Percentiles rank a stretch among this genome's conserved stretches.
Conservation (phyloP, 805 yeast species). For the Wickerhamomyces ciferrii region DNA sequence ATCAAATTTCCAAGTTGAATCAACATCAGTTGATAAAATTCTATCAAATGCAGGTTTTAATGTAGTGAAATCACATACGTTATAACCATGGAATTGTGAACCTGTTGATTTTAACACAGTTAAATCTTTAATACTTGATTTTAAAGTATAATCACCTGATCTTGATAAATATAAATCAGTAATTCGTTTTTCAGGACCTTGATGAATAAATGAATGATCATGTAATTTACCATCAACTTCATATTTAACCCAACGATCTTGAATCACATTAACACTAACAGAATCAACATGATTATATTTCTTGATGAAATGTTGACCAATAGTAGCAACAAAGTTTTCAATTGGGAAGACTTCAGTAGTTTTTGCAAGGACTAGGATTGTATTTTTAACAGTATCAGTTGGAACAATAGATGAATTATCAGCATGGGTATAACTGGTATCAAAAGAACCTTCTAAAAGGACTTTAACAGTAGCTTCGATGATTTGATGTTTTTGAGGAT, state of each 20-base stretch:
- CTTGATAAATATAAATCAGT: conserved; percentile 47
- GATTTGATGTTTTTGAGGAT: conserved; percentile 74
- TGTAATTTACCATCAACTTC: conserved; percentile 70
- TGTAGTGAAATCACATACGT: conserved; percentile 85
- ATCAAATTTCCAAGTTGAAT: conserved; percentile 66
- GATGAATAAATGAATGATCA: conserved; percentile 79
- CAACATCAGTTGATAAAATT: conserved; percentile 82
- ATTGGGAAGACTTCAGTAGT: conserved; percentile 83
- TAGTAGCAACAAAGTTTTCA: conserved; percentile 82
- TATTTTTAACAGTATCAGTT: conserved; percentile 90
- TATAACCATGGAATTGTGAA: conserved; percentile 86
- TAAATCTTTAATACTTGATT: conserved; percentile 71
- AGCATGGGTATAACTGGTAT: conserved; percentile 77
- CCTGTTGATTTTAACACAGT: conserved; percentile 88
- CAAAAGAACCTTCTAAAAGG: conserved; percentile 74
- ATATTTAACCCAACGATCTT: conserved; percentile 76
- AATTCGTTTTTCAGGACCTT: conserved; percentile 76
- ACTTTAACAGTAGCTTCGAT: conserved; percentile 81
- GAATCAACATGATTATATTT: conserved; percentile 78
- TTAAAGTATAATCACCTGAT: conserved; percentile 48
- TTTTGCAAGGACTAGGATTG: conserved; percentile 79
- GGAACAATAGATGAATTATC: conserved; percentile 90
- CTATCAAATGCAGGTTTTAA: conserved; percentile 80
- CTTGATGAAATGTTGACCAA: conserved; percentile 73
- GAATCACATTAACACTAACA: conserved; percentile 60